phyloP scores from a whole-genome alignment of 805 yeast species.

The Lipomyces anomalus region DNA sequence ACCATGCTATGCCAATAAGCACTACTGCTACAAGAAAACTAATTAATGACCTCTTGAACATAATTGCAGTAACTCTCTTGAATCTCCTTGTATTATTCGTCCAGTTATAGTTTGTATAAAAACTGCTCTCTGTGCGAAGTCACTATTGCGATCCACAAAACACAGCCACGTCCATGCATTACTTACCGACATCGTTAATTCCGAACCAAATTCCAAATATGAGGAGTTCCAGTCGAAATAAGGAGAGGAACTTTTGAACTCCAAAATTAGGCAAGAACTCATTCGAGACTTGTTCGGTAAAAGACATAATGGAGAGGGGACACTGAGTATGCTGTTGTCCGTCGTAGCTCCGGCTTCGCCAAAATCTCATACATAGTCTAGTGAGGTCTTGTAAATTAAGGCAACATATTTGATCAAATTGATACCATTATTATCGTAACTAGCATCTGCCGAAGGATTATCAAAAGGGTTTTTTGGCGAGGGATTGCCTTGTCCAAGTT shows the following conservation, averaged over 20 bases:
- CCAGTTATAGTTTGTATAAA: too few species aligned
- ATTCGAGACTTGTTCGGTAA: constrained; percentile 6
- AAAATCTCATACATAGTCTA: constrained; percentile 8
- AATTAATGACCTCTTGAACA: too few species aligned
- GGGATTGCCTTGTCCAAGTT: constrained; percentile 2
- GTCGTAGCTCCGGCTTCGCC: constrained; percentile 17
- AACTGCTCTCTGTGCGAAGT: too few species aligned
- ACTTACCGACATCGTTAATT: constrained; percentile 11
- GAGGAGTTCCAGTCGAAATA: background rate
- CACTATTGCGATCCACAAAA: too few species aligned
- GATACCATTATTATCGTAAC: constrained; percentile 10
- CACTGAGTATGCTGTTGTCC: constrained; percentile 5
- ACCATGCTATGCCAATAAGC: too few species aligned
- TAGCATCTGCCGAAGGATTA: constrained; percentile 5
- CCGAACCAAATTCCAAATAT: constrained; percentile 14
- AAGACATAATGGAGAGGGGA: constrained; percentile 1
- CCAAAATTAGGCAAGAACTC: constrained; percentile 5
- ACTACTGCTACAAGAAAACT: too few species aligned
- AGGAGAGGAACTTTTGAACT: background rate
- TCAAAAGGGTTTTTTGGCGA: constrained; percentile 10
- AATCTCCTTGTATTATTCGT: too few species aligned
- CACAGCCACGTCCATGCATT: too few species aligned
- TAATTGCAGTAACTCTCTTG: constrained; percentile 6
- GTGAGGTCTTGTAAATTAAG: constrained; percentile 5
- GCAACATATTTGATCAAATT: constrained; percentile 18